Evolutionary conservation across 2,329 filamentous ascomycete genomes (phyloP), one percentile per base, ranked within the genome.

Genomic region (Curvularia hawaiiensis): DNA sequence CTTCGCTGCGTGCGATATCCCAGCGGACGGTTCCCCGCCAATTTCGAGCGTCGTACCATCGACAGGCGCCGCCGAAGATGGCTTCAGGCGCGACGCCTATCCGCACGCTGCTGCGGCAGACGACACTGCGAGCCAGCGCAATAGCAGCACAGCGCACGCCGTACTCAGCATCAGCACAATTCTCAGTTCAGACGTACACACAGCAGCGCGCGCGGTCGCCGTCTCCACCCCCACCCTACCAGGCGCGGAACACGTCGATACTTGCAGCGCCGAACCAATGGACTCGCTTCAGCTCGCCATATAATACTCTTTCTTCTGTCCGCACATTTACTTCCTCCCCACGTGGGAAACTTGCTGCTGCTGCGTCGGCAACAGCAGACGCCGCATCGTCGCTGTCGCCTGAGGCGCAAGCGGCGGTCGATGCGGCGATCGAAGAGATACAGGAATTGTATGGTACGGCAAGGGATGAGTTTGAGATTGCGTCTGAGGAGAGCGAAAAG

Each of bases 401-500:
- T 6, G 62, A 69, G n/a, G 52, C 63, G 2, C 66, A 70, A 18
- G 41, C 63, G 14, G 51, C 41, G 14, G 68, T 75, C 18, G 72
- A 75, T 12, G 60, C 66, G 14, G 63, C 64, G 8, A 74, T 77
- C 5, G 74, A 77, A 40, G 61, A 71, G 18, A 75, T 77, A 2
- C 62, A 62, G 24, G 75, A 77, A n/a, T 53, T 77, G 62, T 77
- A 77, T 53, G 73, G 69, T 33, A 76, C 73, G 0, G 75, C 75
- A 24, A 71, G 66, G 38, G 75, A 77, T 63, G 75, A 78, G 69
- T 83, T 83, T 64, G 80, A 84, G 54, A 82, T 82, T 31, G 81
- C 81, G 30, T 74, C 77, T 53, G 82, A 84, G 59, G 81, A 83
- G 65, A 82, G 80, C 18, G 77, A 80, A 61, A 84, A 83, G 72